These are phyloP conservation scores for Linnemannia exigua DNA, from an alignment of 192 early-diverging fungal species.

Conservation along the genomic window DNA sequence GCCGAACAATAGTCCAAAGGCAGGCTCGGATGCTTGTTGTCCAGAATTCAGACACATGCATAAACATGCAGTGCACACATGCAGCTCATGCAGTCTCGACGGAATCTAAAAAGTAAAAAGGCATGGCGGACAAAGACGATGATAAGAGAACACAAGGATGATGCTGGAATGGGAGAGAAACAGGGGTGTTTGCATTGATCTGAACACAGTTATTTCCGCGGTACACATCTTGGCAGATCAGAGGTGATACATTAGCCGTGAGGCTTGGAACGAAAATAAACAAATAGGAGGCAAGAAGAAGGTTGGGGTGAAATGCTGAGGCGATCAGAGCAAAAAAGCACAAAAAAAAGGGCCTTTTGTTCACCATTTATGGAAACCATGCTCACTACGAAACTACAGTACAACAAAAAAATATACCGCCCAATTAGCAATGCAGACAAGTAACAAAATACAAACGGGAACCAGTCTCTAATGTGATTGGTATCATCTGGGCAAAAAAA, in stretches of 20 bases:
- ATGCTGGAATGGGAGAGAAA: too few species aligned
- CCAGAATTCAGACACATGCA: background rate
- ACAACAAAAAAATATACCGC: background rate
- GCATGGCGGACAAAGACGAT: background rate
- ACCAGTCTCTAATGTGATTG: background rate
- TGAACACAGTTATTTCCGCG: too few species aligned
- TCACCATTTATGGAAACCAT: slow-evolving; percentile 26
- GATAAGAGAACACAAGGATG: too few species aligned
- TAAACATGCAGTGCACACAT: background rate
- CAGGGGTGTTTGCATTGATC: too few species aligned
- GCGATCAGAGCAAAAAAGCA: background rate
- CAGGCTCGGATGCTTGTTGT: background rate
- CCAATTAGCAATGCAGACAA: background rate
- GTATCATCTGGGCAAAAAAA: background rate
- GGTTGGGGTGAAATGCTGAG: background rate
- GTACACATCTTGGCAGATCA: too few species aligned
- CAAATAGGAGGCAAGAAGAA: background rate
- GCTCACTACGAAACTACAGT: background rate
- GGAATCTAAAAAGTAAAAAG: background rate
- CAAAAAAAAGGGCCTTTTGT: slow-evolving; percentile 2
- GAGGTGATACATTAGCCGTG: too few species aligned
- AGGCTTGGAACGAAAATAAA: too few species aligned
- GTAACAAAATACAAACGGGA: background rate
- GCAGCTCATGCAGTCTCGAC: background rate
- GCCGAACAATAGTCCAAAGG: background rate